These are phyloP conservation scores for Rhamnella rubrinervis DNA, from an alignment of 331 rosid genomes.

Conservation along the genomic window DNA sequence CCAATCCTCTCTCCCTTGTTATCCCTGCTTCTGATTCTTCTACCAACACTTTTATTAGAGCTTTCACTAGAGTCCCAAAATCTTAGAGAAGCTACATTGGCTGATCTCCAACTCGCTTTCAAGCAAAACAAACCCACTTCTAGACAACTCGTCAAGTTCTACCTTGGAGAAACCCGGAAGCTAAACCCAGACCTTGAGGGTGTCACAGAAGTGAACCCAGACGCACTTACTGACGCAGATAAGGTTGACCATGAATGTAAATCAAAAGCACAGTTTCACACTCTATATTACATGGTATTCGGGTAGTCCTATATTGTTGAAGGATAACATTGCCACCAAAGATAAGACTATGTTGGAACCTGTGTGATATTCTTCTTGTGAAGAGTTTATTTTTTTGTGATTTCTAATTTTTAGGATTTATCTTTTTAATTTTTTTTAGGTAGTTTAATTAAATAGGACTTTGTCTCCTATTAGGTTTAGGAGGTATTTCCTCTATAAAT, in stretches of 20 bases:
- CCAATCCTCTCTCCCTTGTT: not conserved
- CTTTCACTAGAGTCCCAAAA: not conserved
- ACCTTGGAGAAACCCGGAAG: conserved; percentile 11
- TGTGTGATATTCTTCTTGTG: too few relatives aligned
- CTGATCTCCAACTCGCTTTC: conserved; percentile 24
- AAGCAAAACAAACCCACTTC: conserved; percentile 26
- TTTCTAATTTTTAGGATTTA: too few relatives aligned
- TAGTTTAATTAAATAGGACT: too few relatives aligned
- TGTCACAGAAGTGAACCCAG: conserved; percentile 34
- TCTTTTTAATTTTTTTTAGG: too few relatives aligned
- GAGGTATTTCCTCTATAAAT: too few relatives aligned
- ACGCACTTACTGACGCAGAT: conserved; percentile 19
- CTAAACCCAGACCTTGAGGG: conserved; percentile 20
- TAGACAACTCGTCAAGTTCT: conserved; percentile 22
- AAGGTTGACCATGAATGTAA: conserved; percentile 26
- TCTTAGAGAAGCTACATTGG: conserved; percentile 20
- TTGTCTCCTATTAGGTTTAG: too few relatives aligned
- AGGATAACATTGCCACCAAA: conserved; percentile 32
- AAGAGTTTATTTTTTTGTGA: too few relatives aligned
- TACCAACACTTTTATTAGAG: not conserved
- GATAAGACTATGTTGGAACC: too few relatives aligned
- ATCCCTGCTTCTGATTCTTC: conserved; percentile 14
- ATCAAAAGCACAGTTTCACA: not conserved
- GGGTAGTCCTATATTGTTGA: conserved; percentile 29
- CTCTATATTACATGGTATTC: conserved; percentile 24